Conservation (phyloP, 495 filamentous ascomycete genomes). For the Aspergillus kassunensis region DNA sequence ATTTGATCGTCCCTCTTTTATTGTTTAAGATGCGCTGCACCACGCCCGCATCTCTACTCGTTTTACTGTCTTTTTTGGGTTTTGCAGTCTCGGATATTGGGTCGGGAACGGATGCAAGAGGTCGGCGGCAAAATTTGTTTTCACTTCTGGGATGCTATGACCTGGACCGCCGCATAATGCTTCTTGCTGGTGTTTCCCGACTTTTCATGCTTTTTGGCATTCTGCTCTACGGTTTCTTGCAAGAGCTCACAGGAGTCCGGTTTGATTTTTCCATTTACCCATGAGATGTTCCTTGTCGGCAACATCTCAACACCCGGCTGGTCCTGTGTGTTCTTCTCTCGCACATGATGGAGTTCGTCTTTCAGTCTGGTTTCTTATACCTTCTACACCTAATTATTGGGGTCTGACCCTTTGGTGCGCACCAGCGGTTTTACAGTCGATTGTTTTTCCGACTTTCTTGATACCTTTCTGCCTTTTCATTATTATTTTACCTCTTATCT, state of each 20-base stretch:
- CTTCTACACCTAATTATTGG: conserved; percentile 23
- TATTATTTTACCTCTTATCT: conserved; percentile 15
- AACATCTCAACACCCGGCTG: conserved; percentile 48
- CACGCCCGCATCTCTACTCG: neutral
- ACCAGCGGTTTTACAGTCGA: conserved; percentile 27
- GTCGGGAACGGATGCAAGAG: conserved; percentile 35
- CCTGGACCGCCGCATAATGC: conserved; percentile 34
- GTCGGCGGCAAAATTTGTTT: conserved; percentile 35
- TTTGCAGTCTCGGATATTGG: conserved; percentile 25
- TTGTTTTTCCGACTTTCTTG: conserved; percentile 21
- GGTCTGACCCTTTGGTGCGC: conserved; percentile 21
- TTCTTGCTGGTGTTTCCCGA: conserved; percentile 36
- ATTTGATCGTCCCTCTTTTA: conserved; percentile 4
- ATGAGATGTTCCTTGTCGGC: conserved; percentile 34
- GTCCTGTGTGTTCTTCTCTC: conserved; percentile 48
- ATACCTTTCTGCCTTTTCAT: conserved; percentile 26
- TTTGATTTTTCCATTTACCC: conserved; percentile 42
- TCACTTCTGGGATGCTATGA: conserved; percentile 24
- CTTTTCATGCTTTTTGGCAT: conserved; percentile 23
- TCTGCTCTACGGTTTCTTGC: conserved; percentile 21
- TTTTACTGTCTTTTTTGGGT: conserved; percentile 26
- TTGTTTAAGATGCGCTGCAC: neutral
- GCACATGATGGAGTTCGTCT: conserved; percentile 45
- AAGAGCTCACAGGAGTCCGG: conserved; percentile 47
- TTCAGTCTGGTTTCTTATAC: conserved; percentile 17